Percentiles rank a stretch among this genome's conserved stretches.
Evolutionary conservation across 1,284 basidiomycete genomes (phyloP).

Genomic region (Pterula multifida): DNA sequence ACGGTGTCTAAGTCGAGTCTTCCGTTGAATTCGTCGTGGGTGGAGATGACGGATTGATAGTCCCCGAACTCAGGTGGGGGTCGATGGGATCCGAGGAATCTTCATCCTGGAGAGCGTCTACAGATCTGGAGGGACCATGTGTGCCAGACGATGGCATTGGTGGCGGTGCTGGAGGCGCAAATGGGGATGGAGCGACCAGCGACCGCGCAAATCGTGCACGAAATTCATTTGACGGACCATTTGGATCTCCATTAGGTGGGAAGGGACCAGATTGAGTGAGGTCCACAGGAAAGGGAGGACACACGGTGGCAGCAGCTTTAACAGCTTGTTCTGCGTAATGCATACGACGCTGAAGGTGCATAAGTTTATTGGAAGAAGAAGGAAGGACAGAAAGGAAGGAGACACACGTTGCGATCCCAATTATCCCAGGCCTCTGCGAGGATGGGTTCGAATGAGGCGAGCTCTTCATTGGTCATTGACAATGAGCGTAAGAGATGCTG

Average conservation of each 20-base stretch:
- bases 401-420: constrained; percentile 65
- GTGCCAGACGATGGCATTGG: no score
- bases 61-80: constrained; percentile 24
- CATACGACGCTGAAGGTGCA: constrained; percentile 37
- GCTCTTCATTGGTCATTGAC: constrained; percentile 63
- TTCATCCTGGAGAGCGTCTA: constrained; percentile 25
- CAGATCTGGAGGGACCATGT: constrained; percentile 24
- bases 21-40: not conserved
- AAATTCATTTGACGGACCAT: constrained; percentile 40
- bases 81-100: constrained; percentile 33
- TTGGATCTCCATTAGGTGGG: constrained; percentile 13
- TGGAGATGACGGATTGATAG: not conserved
- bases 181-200: constrained; percentile 53
- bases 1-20: not conserved
- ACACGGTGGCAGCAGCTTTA: constrained; percentile 26
- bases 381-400: not conserved
- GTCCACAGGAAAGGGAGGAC: constrained; percentile 21
- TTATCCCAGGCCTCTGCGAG: constrained; percentile 74
- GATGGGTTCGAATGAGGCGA: constrained; percentile 63
- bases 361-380: constrained; percentile 5
- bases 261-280: constrained; percentile 15
- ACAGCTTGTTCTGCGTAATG: constrained; percentile 50
- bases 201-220: constrained; percentile 59
- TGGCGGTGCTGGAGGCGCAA: constrained; percentile 26
- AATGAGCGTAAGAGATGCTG: constrained; percentile 59